Evolutionary conservation across 805 yeast genomes (phyloP).

Genomic region (Babjeviella inositovora): DNA sequence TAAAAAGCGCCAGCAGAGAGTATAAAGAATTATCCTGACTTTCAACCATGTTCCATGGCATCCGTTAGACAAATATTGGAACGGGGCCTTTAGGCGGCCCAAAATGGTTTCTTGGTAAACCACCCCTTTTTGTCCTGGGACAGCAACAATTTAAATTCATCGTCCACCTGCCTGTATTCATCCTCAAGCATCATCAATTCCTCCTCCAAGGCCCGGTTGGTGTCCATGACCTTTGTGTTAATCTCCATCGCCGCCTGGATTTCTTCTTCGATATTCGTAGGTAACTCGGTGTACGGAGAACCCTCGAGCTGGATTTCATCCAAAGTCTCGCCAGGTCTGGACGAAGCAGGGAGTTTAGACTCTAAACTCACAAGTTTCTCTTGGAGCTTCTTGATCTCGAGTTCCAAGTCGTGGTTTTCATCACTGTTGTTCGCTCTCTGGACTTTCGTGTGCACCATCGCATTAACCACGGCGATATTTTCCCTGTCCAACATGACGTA

Average conservation of each 20-base stretch:
- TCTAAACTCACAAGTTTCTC: slow-evolving; percentile 10
- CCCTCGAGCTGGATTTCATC: slow-evolving; percentile 2
- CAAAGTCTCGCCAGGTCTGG: too few species aligned
- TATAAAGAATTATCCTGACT: too few species aligned
- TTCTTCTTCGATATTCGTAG: slow-evolving; percentile 24
- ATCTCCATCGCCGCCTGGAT: slow-evolving; percentile 43
- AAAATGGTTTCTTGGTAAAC: too few species aligned
- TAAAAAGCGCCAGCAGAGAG: too few species aligned
- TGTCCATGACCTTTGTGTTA: slow-evolving; percentile 50
- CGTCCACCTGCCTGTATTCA: slow-evolving; percentile 7
- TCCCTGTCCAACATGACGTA: slow-evolving; percentile 61
- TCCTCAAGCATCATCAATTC: slow-evolving; percentile 23
- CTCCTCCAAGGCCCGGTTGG: slow-evolving; percentile 40
- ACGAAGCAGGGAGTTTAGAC: too few species aligned
- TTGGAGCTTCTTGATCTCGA: slow-evolving; percentile 29
- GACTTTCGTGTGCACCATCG: slow-evolving; percentile 68
- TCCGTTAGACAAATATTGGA: too few species aligned
- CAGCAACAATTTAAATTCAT: slow-evolving; percentile 18
- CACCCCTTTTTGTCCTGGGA: slow-evolving; percentile 7
- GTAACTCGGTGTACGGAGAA: slow-evolving; percentile 11
- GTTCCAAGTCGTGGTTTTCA: slow-evolving; percentile 47
- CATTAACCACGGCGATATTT: slow-evolving; percentile 78
- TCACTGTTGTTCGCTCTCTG: slow-evolving; percentile 59
- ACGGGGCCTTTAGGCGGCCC: too few species aligned
- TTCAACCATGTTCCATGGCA: too few species aligned